Evolutionary conservation across 78 protist species (phyloP), one percentile per base, ranked within the genome.

Genomic region (Dictyostelium purpureum): DNA sequence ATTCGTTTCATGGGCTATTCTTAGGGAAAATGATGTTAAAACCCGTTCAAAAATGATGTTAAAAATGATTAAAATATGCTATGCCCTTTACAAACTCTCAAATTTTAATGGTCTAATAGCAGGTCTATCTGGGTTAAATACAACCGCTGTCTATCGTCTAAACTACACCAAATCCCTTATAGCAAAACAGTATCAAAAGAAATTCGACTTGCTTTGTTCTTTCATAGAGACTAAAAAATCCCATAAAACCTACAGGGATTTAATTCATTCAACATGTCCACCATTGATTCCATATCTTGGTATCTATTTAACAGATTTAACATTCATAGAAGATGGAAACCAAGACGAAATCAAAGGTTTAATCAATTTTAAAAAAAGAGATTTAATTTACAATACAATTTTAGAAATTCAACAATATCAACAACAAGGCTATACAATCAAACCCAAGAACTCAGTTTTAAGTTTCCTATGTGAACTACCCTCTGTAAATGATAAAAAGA

Each of bases 311-410:
- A 31, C 65, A 0, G 89, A 81, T 81, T 12, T 81, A 42, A 66
- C 75, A 5, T 81, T 81, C 69, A 79, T 79, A 24, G 89, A 81
- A 69, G 89, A 81, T 47, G 89, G 89, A 12, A 81, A 81, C 52
- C 42, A 52, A 37, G 77, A 81, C 16, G 70, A 56, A 78, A 43
- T 42, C 37, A 69, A 52, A 19, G 79, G 77, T 49, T 52, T 81
- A 52, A 81, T 81, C 26, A 81, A 81, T 43, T 69, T 81, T 38
- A 81, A 81, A 69, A 81, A 81, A 45, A 66, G 89, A 54, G 89
- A 81, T 38, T 47, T 81, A 24, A 49, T 69, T 9, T 81, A 21
- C 19, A 28, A 26, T 11, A 73, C 77, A 2, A 49, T 81, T 0
- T 14, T 59, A 31, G 76, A 69, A 69, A 69, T 81, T 24, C 74